These are phyloP conservation scores for Papiliotrema laurentii DNA, from an alignment of 1,284 basidiomycete species.

Conservation along the genomic window DNA sequence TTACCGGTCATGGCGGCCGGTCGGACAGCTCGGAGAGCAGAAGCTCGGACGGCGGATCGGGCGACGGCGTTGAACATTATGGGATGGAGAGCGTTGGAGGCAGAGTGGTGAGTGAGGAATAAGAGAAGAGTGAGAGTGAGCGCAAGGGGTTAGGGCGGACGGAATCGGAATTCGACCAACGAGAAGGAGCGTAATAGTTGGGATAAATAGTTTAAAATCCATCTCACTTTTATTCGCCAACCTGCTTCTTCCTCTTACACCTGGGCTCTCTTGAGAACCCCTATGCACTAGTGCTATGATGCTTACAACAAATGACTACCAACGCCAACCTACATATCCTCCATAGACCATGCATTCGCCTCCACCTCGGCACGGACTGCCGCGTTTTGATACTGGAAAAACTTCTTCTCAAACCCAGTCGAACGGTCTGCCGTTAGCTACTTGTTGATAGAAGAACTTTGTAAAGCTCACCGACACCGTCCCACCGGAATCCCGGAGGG, in stretches of 20 bases:
- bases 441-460: not conserved
- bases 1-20: constrained; percentile 36
- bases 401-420: constrained; percentile 91
- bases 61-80: constrained; percentile 30
- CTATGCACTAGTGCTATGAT: not conserved
- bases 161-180: not conserved
- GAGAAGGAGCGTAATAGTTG: not conserved
- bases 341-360: constrained; percentile 76
- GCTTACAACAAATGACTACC: not conserved
- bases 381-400: constrained; percentile 76
- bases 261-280: not conserved
- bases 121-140: not conserved
- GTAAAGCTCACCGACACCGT: constrained; percentile 75
- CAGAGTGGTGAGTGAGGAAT: not conserved
- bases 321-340: constrained; percentile 66
- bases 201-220: not conserved
- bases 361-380: constrained; percentile 63
- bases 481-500: constrained; percentile 93
- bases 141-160: not conserved
- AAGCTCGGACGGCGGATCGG: constrained; percentile 29
- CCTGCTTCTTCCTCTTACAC: no score
- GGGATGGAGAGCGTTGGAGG: constrained; percentile 1
- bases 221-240: not conserved
- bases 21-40: constrained; percentile 11
- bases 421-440: constrained; percentile 64